phyloP scores from a whole-genome alignment of 345 rosid genomes.

The Excoecaria agallocha region DNA sequence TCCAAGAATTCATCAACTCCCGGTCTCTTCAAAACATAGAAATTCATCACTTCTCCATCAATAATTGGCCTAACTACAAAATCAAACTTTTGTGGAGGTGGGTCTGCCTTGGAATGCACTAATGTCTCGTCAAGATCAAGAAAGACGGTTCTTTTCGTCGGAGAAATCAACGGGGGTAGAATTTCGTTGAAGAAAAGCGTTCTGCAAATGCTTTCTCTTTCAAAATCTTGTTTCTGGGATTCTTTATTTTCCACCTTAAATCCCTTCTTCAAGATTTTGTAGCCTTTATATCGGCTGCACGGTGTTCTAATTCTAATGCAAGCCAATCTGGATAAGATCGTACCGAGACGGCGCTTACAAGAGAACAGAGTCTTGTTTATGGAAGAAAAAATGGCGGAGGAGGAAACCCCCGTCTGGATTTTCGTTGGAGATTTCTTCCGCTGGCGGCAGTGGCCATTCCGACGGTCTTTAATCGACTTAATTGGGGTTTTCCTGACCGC shows the following conservation, averaged over 20 bases:
- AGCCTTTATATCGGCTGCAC: slow-evolving; percentile 43
- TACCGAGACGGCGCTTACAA: slow-evolving; percentile 63
- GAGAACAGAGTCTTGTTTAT: slow-evolving; percentile 59
- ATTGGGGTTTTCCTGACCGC: slow-evolving; percentile 43
- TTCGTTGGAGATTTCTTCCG: slow-evolving; percentile 39
- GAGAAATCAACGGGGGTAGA: slow-evolving; percentile 41
- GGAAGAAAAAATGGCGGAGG: slow-evolving; percentile 50
- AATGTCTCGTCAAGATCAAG: slow-evolving; percentile 91
- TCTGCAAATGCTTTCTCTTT: slow-evolving; percentile 15
- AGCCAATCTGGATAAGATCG: slow-evolving; percentile 57
- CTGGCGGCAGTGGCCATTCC: slow-evolving; percentile 35
- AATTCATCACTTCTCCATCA: slow-evolving; percentile 55
- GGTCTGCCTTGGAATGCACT: slow-evolving; percentile 75
- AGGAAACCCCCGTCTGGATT: slow-evolving; percentile 6
- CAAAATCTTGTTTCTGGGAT: background rate
- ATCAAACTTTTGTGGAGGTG: slow-evolving; percentile 56
- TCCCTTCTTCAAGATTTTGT: slow-evolving; percentile 45
- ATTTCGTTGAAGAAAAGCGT: slow-evolving; percentile 29
- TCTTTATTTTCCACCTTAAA: background rate
- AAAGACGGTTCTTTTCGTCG: slow-evolving; percentile 54
- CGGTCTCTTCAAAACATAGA: slow-evolving; percentile 83
- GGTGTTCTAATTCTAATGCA: slow-evolving; percentile 45
- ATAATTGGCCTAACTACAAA: slow-evolving; percentile 64
- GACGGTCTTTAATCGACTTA: slow-evolving; percentile 42
- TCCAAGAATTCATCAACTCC: slow-evolving; percentile 71